Base-by-base conservation (phyloP, 768 basidiomycete genomes). In the Tylopilus sp. region DNA sequence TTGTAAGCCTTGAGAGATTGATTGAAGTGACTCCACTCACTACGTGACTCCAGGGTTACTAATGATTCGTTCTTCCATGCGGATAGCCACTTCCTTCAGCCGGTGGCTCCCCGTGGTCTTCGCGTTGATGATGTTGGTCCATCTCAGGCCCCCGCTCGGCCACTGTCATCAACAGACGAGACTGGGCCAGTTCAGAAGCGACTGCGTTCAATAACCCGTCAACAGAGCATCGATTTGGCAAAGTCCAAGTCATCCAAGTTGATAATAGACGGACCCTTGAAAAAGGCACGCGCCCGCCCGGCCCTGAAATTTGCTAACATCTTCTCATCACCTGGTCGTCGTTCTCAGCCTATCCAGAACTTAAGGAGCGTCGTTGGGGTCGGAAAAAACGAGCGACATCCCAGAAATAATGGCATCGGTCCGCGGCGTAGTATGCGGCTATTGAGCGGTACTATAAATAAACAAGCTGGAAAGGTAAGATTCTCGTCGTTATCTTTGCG, bases 281-380 rank as follows among this genome's bases (percentile, higher is more conserved):
- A 88, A 86, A 90, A 91, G 88, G 88, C 84, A 88, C 82, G 86
- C 84, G 82, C 82, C 79, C 86, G 84, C 83, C 84, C 83, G 85
- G 85, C 83, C 79, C 79, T 87, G 80, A 83, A 80, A 75, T 81
- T 86, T 85, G 78, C 82, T 86, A 87, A 87, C 76, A 77, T 86
- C 78, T 86, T 87, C 86, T 88, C 86, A 87, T 86, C 83, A 74
- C 80, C 81, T 73, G 79, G 80, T 82, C 84, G 82, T 80, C 79
- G 79, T 81, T 81, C 81, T 72, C 85, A 88, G 85, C 77, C 81
- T 67, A 75, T 79, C 69, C 77, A 79, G 71, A 77, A 83, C 67
- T 78, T 84, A 71, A 82, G 80, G 75, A 74, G 75, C 61, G 72
- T 75, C 52, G 66, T 71, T 59, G 74, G 75, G 49, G 67, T 71